Percentiles rank a stretch among this genome's conserved stretches.
Evolutionary conservation across 2,329 filamentous ascomycete species (phyloP).

Genomic region (Claviceps pazoutovae): DNA sequence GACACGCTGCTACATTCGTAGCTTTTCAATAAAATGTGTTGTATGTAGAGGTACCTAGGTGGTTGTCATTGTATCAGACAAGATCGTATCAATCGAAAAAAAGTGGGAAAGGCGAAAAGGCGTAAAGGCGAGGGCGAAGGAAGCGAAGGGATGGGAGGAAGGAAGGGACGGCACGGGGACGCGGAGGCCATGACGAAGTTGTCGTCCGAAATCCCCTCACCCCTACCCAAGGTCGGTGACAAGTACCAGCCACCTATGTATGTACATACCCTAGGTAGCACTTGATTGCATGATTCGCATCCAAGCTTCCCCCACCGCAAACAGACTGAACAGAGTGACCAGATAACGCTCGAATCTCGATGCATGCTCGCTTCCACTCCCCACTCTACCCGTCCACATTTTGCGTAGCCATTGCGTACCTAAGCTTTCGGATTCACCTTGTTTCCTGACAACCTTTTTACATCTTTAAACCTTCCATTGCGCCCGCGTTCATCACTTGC

Average conservation of each 20-base stretch:
- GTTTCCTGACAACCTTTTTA: slow-evolving; percentile 6
- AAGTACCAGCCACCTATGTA: too few relatives aligned
- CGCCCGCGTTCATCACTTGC: slow-evolving; percentile 2
- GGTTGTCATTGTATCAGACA: neutral
- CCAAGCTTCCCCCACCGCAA: neutral
- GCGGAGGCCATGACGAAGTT: too few relatives aligned
- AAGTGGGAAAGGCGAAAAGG: neutral
- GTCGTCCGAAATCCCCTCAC: too few relatives aligned
- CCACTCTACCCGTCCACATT: slow-evolving; percentile 10
- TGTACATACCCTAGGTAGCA: neutral
- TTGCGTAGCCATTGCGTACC: slow-evolving; percentile 4
- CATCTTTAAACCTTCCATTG: neutral
- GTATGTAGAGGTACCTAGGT: too few relatives aligned
- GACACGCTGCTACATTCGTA: too few relatives aligned
- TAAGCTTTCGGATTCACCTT: slow-evolving; percentile 1
- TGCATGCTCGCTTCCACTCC: slow-evolving; percentile 10
- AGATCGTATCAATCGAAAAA: neutral
- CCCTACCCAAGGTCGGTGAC: too few relatives aligned
- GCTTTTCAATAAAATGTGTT: too few relatives aligned
- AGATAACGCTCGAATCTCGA: too few relatives aligned
- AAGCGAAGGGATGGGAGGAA: neutral
- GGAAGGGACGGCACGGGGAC: neutral
- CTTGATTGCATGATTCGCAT: neutral
- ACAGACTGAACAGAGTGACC: too few relatives aligned
- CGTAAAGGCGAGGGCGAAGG: neutral